These are phyloP conservation scores for Neurospora sp. DNA, from an alignment of 495 filamentous ascomycete genomes.

Conservation along the genomic window DNA sequence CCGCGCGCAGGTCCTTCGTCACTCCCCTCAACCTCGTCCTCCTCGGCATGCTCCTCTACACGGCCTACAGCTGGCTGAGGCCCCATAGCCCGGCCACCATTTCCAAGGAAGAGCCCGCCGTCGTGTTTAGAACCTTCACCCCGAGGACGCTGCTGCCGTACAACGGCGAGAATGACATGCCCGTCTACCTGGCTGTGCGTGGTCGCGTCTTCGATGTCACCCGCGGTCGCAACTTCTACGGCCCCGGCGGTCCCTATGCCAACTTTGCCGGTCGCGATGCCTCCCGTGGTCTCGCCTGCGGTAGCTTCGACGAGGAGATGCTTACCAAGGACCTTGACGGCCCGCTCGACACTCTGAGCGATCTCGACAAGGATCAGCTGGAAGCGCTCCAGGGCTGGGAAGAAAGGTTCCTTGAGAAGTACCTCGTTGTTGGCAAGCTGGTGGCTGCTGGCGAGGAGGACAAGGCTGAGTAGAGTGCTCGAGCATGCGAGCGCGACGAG, in stretches of 20 bases:
- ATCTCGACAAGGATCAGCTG: conserved; percentile 64
- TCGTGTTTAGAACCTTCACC: conserved; percentile 87
- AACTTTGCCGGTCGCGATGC: conserved; percentile 95
- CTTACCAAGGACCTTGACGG: conserved; percentile 84
- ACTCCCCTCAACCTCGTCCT: conserved; percentile 76
- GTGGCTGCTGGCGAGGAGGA: conserved; percentile 42
- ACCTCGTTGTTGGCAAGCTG: conserved; percentile 84
- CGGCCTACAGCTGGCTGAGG: conserved; percentile 56
- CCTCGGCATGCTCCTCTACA: conserved; percentile 54
- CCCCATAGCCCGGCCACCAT: conserved; percentile 43
- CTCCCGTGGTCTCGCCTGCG: conserved; percentile 77
- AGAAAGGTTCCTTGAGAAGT: conserved; percentile 86
- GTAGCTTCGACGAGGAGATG: conserved; percentile 95
- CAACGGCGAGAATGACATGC: conserved; percentile 65
- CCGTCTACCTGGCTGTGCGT: conserved; percentile 78
- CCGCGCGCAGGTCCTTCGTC: conserved; percentile 47
- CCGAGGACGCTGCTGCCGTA: conserved; percentile 76
- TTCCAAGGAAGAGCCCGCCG: conserved; percentile 58
- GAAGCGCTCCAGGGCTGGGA: conserved; percentile 85
- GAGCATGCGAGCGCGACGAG: neutral
- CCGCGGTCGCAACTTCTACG: conserved; percentile 81
- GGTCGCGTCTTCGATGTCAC: conserved; percentile 83
- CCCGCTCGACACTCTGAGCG: conserved; percentile 72
- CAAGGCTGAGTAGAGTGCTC: conserved; percentile 5
- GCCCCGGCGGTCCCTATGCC: conserved; percentile 82